phyloP scores from a whole-genome alignment of 2,329 filamentous ascomycete species.

The Gnomoniopsis smithogilvyi region DNA sequence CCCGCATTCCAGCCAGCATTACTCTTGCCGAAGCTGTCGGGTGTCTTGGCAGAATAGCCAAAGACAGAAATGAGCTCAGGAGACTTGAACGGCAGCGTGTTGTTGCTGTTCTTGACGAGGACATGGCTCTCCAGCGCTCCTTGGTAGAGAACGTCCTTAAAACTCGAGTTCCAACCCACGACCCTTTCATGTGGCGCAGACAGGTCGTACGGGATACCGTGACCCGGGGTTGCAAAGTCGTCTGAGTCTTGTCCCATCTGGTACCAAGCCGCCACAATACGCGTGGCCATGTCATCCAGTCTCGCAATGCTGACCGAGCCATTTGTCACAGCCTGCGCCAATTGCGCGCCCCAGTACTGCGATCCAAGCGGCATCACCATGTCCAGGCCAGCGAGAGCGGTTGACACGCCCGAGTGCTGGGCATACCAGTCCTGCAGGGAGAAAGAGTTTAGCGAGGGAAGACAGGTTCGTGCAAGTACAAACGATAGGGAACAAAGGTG shows the following conservation, averaged over 20 bases:
- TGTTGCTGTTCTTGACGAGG: conserved; percentile 58
- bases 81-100: conserved; percentile 50
- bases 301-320: conserved; percentile 54
- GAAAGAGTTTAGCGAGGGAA: neutral
- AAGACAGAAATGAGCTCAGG: conserved; percentile 54
- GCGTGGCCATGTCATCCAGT: conserved; percentile 52
- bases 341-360: conserved; percentile 47
- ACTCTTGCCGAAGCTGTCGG: conserved; percentile 39
- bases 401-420: conserved; percentile 61
- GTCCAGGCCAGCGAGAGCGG: conserved; percentile 64
- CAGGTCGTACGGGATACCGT: conserved; percentile 50
- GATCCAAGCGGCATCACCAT: conserved; percentile 62
- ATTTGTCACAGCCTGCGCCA: conserved; percentile 56
- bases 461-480: neutral
- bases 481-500: too few species aligned
- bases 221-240: conserved; percentile 41
- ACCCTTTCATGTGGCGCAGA: conserved; percentile 48
- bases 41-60: conserved; percentile 55
- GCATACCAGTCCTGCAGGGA: conserved; percentile 53
- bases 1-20: conserved; percentile 37
- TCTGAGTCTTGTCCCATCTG: conserved; percentile 48
- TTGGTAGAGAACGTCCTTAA: conserved; percentile 40
- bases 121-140: conserved; percentile 62
- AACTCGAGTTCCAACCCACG: conserved; percentile 49
- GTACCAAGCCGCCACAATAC: conserved; percentile 52